Conservation (phyloP, 148 eudicot species). For the Rhododendron henanense region DNA sequence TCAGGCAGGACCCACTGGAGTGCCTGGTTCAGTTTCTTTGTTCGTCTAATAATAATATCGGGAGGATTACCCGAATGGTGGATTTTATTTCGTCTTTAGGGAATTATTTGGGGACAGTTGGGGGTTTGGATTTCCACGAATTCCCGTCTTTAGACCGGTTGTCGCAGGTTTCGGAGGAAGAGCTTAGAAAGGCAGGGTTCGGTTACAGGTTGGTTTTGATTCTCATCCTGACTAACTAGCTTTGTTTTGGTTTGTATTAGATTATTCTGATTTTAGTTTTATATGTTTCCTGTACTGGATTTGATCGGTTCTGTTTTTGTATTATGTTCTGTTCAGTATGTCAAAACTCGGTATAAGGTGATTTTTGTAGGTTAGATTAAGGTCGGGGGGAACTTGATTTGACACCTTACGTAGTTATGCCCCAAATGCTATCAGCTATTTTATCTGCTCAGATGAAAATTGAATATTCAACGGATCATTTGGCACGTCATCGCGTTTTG, state of each 20-base stretch:
- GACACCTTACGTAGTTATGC: neutral
- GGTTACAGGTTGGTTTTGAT: conserved; percentile 61
- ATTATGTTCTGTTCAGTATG: neutral
- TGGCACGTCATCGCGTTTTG: neutral
- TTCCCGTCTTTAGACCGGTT: conserved; percentile 64
- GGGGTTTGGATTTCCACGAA: conserved; percentile 55
- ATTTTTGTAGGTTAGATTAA: neutral
- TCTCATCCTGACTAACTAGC: conserved; percentile 4
- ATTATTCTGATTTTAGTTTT: neutral
- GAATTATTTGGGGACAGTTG: conserved; percentile 57
- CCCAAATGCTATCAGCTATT: neutral
- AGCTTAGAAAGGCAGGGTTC: conserved; percentile 83
- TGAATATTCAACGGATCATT: neutral
- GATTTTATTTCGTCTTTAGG: conserved; percentile 73
- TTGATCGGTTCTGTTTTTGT: neutral
- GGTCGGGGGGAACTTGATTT: neutral
- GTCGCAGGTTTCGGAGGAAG: conserved; percentile 58
- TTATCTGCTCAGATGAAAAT: neutral
- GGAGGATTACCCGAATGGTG: conserved; percentile 86
- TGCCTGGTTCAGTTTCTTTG: conserved; percentile 84
- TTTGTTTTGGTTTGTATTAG: neutral
- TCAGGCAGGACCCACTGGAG: conserved; percentile 91
- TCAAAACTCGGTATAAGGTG: neutral
- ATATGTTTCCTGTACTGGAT: neutral
- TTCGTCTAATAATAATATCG: conserved; percentile 79